Base-by-base conservation (phyloP, 768 basidiomycete species). In the Boletus vermiculosoides region DNA sequence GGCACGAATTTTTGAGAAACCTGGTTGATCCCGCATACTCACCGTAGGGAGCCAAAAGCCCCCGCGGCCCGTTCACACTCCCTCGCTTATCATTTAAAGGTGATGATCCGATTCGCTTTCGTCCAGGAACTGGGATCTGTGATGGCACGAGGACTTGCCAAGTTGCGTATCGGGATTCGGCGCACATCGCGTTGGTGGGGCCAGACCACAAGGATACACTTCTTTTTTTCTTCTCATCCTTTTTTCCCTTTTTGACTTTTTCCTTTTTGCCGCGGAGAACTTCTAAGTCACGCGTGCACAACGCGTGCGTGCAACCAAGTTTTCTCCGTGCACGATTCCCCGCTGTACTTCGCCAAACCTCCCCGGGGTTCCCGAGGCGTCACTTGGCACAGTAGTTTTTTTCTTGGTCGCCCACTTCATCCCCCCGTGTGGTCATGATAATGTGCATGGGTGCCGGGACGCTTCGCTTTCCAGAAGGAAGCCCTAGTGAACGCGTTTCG, bases 51-150 rank as follows among this genome's bases (percentile, higher is more conserved):
- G 12, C 25, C 13, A 40, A 63, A 59, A 59, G 2, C 47, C 44
- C 4, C 58, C 54, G 62, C 54, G 58, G 46, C 13, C 31, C 20
- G 40, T 63, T 64, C 57, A 50, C 57, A 41, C 44, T 18, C 33
- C 20, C 22, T 33, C n/a, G 37, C 6, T 41, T 13, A 33, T 33
- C 20, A 16, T 36, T 33, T 41, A 53, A 4, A 25, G 31, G 15
- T 23, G 28, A 40, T 20, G 28, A n/a, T 37, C 15, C 54, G 44
- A 55, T 5, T 60, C 25, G 37, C 15, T 41, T 39, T n/a, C n/a
- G 52, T n/a, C 39, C 45, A 28, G 52, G 23, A 49, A 34, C 31
- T 22, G 45, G 39, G 15, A 53, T 41, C 33, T 11, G 22, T 52
- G 30, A 55, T 13, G 25, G 22, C 39, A 44, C 34, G 31, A 23